Evolutionary conservation across 768 basidiomycete species (phyloP).

Genomic region (Rhodotorula graminis): DNA sequence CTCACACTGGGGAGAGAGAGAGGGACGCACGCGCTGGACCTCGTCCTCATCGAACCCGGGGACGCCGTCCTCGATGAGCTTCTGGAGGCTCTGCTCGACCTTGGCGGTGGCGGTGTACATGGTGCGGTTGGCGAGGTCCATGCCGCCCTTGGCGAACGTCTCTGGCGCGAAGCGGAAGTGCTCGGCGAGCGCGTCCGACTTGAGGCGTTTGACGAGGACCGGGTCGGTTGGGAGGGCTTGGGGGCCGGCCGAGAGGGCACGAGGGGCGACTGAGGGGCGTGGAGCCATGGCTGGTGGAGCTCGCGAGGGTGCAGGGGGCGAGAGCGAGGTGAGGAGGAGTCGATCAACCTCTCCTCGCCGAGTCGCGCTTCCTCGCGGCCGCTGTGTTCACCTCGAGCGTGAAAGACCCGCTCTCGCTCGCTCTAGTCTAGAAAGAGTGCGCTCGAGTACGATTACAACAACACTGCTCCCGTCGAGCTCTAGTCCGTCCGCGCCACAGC

Average conservation of each 20-base stretch:
- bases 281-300: background rate
- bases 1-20: background rate
- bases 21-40: constrained; percentile 30
- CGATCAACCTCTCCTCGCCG: background rate
- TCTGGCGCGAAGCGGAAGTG: constrained; percentile 40
- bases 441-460: constrained; percentile 20
- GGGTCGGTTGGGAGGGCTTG: background rate
- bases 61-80: constrained; percentile 11
- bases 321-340: background rate
- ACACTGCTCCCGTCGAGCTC: background rate
- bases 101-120: constrained; percentile 36
- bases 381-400: too few relatives aligned
- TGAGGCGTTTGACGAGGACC: background rate
- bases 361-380: too few relatives aligned
- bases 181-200: constrained; percentile 33
- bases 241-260: background rate
- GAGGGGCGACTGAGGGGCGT: background rate
- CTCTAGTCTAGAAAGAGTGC: background rate
- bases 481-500: too few relatives aligned
- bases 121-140: constrained; percentile 41
- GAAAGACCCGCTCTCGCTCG: background rate
- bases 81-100: constrained; percentile 28
- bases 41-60: constrained; percentile 25
- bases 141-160: constrained; percentile 38
- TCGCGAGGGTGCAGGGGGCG: too few relatives aligned